A percentile compares a stretch with the other conserved stretches of the same genome.
Evolutionary conservation across 208 protist genomes (phyloP).

Genomic region (Trypanosoma brucei): DNA sequence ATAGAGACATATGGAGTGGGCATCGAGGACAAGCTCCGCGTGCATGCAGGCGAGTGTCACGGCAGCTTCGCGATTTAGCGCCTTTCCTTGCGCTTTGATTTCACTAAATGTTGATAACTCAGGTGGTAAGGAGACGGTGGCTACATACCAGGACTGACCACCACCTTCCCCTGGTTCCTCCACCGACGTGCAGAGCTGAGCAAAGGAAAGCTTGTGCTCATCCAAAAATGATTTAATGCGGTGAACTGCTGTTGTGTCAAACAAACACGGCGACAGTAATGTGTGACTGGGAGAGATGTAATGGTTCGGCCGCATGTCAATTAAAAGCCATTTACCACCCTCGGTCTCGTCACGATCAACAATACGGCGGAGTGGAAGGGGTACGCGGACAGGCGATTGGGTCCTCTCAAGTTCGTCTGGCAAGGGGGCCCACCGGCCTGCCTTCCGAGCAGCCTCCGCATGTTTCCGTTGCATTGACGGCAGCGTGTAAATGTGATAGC

Average conservation of each 20-base stretch:
- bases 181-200: slow-evolving; percentile 28
- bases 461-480: slow-evolving; percentile 85
- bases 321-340: slow-evolving; percentile 68
- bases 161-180: slow-evolving; percentile 23
- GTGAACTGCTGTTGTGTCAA: slow-evolving; percentile 39
- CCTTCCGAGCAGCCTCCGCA: slow-evolving; percentile 58
- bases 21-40: slow-evolving; percentile 81
- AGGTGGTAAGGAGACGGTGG: slow-evolving; percentile 25
- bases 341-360: slow-evolving; percentile 68
- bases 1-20: slow-evolving; percentile 52
- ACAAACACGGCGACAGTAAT: slow-evolving; percentile 64
- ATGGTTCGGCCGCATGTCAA: slow-evolving; percentile 43
- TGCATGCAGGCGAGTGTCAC: slow-evolving; percentile 84
- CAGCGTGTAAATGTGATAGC: slow-evolving; percentile 84
- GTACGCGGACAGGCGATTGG: slow-evolving; percentile 27
- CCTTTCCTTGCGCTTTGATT: slow-evolving; percentile 68
- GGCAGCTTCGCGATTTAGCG: slow-evolving; percentile 35
- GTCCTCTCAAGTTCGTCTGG: slow-evolving; percentile 42
- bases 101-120: slow-evolving; percentile 23
- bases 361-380: slow-evolving; percentile 60
- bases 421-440: slow-evolving; percentile 66
- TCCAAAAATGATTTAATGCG: slow-evolving; percentile 58
- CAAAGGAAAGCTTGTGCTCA: slow-evolving; percentile 35
- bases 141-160: slow-evolving; percentile 19
- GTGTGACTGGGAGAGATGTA: slow-evolving; percentile 43